A percentile compares a stretch with the other conserved stretches of the same genome.
Conservation (phyloP, 176 grass and related monocot species). For the Phyllostachys edulis region DNA sequence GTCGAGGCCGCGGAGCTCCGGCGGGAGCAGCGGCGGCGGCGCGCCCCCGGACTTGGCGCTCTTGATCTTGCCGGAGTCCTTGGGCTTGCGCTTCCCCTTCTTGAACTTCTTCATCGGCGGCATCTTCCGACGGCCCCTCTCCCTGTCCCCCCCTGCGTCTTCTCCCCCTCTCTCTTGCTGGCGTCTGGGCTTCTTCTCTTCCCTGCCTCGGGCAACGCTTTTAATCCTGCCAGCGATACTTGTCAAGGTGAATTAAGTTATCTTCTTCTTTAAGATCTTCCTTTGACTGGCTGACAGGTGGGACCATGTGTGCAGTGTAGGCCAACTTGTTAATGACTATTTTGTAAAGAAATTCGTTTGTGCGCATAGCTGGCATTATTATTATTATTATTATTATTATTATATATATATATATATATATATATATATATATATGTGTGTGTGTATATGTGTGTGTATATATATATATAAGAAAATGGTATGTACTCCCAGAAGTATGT, state of each 20-base stretch:
- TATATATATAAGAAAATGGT: too few species aligned
- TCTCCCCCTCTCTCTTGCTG: neutral
- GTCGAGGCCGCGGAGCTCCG: slow-evolving; percentile 65
- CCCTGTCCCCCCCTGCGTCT: neutral
- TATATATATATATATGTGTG: too few species aligned
- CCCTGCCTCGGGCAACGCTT: neutral
- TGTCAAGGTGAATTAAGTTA: too few species aligned
- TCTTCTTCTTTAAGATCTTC: too few species aligned
- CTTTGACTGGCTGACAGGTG: too few species aligned
- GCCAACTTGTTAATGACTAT: neutral
- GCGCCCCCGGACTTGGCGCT: slow-evolving; percentile 29
- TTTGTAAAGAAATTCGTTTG: neutral
- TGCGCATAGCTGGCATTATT: too few species aligned
- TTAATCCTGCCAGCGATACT: too few species aligned
- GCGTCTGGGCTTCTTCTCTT: too few species aligned
- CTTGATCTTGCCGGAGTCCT: slow-evolving; percentile 53
- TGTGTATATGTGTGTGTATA: too few species aligned
- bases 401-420: too few species aligned
- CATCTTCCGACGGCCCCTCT: slow-evolving; percentile 24
- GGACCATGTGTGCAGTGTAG: neutral
- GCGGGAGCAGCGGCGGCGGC: slow-evolving; percentile 38
- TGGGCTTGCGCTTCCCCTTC: slow-evolving; percentile 76
- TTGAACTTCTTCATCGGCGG: slow-evolving; percentile 66
- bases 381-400: too few species aligned
- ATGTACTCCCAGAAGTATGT: too few species aligned